phyloP scores from a whole-genome alignment of 2,329 filamentous ascomycete species.

The Cytospora paraplurivora region DNA sequence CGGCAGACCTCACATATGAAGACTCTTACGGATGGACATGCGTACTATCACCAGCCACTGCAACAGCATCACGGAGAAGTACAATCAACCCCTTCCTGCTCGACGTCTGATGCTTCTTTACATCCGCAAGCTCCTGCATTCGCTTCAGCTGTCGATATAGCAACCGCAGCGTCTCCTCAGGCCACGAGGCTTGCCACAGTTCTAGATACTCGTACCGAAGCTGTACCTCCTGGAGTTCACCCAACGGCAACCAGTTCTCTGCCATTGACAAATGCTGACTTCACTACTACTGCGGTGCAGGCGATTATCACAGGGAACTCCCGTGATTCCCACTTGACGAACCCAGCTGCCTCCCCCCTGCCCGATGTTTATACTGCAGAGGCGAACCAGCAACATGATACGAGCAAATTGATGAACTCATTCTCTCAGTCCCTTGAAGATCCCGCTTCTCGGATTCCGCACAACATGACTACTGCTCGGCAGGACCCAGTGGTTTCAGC shows the following conservation, averaged over 20 bases:
- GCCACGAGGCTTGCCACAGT: not conserved
- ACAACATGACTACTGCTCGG: not conserved
- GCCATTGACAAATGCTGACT: not conserved
- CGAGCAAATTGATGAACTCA: not conserved
- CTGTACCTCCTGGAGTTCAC: not conserved
- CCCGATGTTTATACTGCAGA: not conserved
- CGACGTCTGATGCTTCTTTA: no score
- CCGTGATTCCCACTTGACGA: not conserved
- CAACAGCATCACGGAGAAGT: slow-evolving; percentile 1
- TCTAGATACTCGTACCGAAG: not conserved
- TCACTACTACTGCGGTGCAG: slow-evolving; percentile 1
- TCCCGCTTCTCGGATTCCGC: not conserved
- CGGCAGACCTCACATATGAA: slow-evolving; percentile 3
- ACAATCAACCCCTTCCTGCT: not conserved
- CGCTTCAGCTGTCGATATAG: not conserved
- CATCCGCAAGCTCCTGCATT: not conserved
- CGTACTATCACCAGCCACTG: not conserved
- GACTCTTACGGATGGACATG: slow-evolving; percentile 1
- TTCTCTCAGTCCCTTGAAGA: not conserved
- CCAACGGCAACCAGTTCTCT: not conserved
- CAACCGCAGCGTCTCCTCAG: not conserved
- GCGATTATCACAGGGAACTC: not conserved
- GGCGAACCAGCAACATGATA: not conserved
- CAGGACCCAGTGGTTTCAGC: not conserved
- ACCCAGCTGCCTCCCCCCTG: not conserved